Conservation (phyloP, 306 rosid genomes). For the Quercus gilva region DNA sequence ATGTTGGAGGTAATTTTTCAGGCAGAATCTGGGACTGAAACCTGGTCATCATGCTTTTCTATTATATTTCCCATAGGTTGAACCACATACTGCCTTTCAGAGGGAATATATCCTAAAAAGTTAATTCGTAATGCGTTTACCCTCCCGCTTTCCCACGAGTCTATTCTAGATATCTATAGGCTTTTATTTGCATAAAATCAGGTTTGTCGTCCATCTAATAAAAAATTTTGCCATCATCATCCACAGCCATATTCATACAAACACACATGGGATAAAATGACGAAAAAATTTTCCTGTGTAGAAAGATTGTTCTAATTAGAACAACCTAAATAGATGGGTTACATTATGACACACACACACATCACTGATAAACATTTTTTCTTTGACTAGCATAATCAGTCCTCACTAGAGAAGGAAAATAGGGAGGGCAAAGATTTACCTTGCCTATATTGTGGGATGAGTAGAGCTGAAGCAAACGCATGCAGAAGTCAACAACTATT, state of each 20-base stretch:
- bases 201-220: not conserved
- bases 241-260: too few relatives aligned
- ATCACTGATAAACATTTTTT: constrained; percentile 5
- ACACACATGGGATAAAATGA: too few relatives aligned
- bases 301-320: too few relatives aligned
- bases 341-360: not conserved
- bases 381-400: not conserved
- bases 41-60: not conserved
- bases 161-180: not conserved
- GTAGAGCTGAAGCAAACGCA: constrained; percentile 86
- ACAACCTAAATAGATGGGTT: too few relatives aligned
- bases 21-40: not conserved
- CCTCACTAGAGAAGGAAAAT: constrained; percentile 8
- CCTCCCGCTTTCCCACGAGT: not conserved
- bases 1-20: not conserved
- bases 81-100: not conserved
- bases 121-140: not conserved
- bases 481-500: constrained; percentile 72
- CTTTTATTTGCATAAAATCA: not conserved
- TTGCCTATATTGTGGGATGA: constrained; percentile 94
- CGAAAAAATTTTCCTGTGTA: too few relatives aligned
- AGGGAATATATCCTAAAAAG: not conserved
- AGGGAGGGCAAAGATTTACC: constrained; percentile 42
- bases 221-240: not conserved
- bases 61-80: not conserved